These are phyloP conservation scores for Yamadazyma ubonensis DNA, from an alignment of 805 yeast genomes.

Conservation along the genomic window DNA sequence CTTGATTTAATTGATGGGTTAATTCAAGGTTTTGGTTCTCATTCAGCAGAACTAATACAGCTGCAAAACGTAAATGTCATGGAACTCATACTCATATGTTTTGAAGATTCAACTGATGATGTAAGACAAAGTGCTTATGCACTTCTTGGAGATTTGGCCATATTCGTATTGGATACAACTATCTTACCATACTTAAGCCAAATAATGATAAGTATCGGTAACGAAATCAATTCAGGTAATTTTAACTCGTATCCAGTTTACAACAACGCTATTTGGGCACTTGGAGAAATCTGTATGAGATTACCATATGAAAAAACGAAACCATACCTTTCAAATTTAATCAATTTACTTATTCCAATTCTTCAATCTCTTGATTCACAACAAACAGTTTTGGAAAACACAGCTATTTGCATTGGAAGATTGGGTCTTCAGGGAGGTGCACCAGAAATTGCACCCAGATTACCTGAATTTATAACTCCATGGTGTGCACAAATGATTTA, in stretches of 20 bases:
- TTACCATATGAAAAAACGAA: constrained; percentile 44
- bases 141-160: constrained; percentile 84
- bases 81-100: constrained; percentile 62
- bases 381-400: constrained; percentile 74
- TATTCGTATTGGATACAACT: constrained; percentile 46
- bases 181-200: constrained; percentile 49
- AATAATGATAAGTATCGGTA: constrained; percentile 63
- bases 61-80: constrained; percentile 43
- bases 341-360: constrained; percentile 58
- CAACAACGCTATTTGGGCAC: constrained; percentile 91
- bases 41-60: constrained; percentile 54
- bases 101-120: constrained; percentile 75
- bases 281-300: constrained; percentile 81
- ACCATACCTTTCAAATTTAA: constrained; percentile 53
- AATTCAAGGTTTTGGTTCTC: constrained; percentile 79
- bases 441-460: constrained; percentile 51
- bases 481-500: constrained; percentile 74
- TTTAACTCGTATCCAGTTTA: constrained; percentile 60
- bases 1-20: constrained; percentile 89
- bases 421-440: constrained; percentile 65
- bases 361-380: constrained; percentile 54
- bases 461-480: constrained; percentile 54
- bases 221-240: constrained; percentile 58
- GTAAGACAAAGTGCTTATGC: constrained; percentile 95
- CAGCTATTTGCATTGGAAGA: constrained; percentile 87